Evolutionary conservation across 352 stramenopile genomes (phyloP).

Genomic region (Globisporangium okanoganense): DNA sequence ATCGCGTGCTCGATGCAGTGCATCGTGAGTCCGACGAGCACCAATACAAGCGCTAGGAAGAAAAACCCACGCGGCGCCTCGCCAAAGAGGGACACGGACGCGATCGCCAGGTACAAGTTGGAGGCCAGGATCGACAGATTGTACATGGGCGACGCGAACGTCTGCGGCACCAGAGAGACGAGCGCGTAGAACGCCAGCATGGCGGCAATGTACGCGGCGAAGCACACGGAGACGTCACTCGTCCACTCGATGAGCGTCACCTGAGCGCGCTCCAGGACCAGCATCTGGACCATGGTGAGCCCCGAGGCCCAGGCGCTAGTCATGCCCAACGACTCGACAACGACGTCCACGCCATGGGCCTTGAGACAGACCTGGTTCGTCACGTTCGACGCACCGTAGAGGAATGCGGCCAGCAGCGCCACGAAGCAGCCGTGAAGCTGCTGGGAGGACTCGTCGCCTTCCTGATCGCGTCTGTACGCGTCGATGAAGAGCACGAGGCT

Average conservation of each 20-base stretch:
- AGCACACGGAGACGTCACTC: constrained; percentile 19
- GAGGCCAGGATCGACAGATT: constrained; percentile 33
- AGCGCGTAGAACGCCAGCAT: constrained; percentile 41
- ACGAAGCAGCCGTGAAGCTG: constrained; percentile 33
- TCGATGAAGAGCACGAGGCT: constrained; percentile 26
- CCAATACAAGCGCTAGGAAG: constrained; percentile 20
- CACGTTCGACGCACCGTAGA: constrained; percentile 38
- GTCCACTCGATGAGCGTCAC: constrained; percentile 28
- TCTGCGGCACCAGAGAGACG: constrained; percentile 27
- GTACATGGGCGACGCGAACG: constrained; percentile 28
- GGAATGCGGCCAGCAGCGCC: constrained; percentile 23
- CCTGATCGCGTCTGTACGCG: constrained; percentile 17
- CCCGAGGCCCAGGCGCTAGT: constrained; percentile 27
- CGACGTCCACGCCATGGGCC: constrained; percentile 14
- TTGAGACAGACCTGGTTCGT: constrained; percentile 37
- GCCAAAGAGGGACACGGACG: constrained; percentile 24
- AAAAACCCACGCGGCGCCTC: constrained; percentile 18
- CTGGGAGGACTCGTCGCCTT: constrained; percentile 11
- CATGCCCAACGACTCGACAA: constrained; percentile 30
- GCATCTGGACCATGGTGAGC: constrained; percentile 26
- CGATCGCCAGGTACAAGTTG: constrained; percentile 34
- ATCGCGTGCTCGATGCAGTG: constrained; percentile 20
- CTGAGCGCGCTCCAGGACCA: constrained; percentile 21
- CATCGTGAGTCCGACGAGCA: constrained; percentile 28
- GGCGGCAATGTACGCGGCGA: constrained; percentile 27